Percentiles rank a stretch among this genome's conserved stretches.
Conservation (phyloP, 2,329 filamentous ascomycete genomes). For the Venturia carpophila region DNA sequence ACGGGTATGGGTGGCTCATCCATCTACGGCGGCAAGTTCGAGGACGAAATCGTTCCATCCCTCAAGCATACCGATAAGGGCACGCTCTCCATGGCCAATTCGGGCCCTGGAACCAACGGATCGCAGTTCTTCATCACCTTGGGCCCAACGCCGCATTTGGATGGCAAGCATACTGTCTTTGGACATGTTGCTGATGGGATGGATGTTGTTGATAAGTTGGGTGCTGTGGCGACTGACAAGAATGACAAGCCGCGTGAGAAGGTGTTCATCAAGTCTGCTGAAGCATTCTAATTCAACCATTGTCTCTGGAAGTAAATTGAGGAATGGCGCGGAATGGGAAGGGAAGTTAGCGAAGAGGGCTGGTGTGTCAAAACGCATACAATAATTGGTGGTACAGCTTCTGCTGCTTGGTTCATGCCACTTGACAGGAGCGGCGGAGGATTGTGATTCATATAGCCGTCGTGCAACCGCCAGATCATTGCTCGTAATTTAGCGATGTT, state of each 20-base stretch:
- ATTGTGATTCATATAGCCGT: too few species aligned
- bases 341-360: not conserved
- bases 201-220: conserved; percentile 87
- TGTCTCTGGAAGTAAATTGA: not conserved
- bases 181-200: conserved; percentile 87
- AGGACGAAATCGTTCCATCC: conserved; percentile 85
- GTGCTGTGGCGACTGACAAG: conserved; percentile 69
- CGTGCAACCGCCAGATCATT: too few species aligned
- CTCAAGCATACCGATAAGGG: conserved; percentile 90
- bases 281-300: not conserved
- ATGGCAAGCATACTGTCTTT: conserved; percentile 87
- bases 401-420: not conserved
- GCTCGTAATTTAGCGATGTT: too few species aligned
- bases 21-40: conserved; percentile 79
- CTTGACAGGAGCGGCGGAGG: not conserved
- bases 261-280: conserved; percentile 10
- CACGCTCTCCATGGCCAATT: conserved; percentile 92
- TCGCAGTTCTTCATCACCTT: conserved; percentile 97
- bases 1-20: conserved; percentile 86
- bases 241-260: conserved; percentile 5
- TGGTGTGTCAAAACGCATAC: not conserved
- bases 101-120: conserved; percentile 72
- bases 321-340: not conserved
- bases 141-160: conserved; percentile 72
- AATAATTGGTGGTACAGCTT: not conserved